Evolutionary conservation across 305 asterid genomes (phyloP).

Genomic region (Petunia hybrid): DNA sequence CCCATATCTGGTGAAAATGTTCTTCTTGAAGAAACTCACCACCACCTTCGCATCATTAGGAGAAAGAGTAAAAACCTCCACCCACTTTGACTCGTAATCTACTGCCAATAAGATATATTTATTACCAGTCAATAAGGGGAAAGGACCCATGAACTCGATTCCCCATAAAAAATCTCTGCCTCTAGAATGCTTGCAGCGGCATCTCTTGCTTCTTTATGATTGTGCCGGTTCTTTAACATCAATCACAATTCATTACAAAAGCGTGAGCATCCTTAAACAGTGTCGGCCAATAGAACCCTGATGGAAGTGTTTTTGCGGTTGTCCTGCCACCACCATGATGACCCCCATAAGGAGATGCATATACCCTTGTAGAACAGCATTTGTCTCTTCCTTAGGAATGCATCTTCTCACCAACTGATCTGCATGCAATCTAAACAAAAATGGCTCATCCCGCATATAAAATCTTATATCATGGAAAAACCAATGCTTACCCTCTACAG

Average conservation of each 20-base stretch:
- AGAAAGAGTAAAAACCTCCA: background rate
- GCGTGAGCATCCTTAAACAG: background rate
- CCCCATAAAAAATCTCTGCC: too few relatives aligned
- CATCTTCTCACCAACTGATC: background rate
- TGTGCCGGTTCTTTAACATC: background rate
- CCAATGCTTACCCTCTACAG: background rate
- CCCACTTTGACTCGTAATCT: slow-evolving; percentile 18
- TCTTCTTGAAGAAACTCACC: background rate
- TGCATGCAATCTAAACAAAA: background rate
- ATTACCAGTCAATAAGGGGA: background rate
- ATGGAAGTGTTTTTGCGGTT: background rate
- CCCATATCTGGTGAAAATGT: background rate
- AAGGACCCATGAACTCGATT: too few relatives aligned
- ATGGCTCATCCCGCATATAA: background rate
- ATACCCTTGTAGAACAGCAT: background rate
- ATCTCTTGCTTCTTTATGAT: background rate
- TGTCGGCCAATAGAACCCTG: slow-evolving; percentile 11
- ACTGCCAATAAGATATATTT: slow-evolving; percentile 2
- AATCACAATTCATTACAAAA: background rate
- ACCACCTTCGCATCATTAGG: slow-evolving; percentile 22
- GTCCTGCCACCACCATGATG: background rate
- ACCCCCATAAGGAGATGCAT: background rate
- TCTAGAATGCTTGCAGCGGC: too few relatives aligned
- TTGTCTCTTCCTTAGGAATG: background rate
- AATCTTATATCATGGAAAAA: background rate